Base-by-base conservation (phyloP, 495 filamentous ascomycete genomes). In the Penicillium simplicissimum region DNA sequence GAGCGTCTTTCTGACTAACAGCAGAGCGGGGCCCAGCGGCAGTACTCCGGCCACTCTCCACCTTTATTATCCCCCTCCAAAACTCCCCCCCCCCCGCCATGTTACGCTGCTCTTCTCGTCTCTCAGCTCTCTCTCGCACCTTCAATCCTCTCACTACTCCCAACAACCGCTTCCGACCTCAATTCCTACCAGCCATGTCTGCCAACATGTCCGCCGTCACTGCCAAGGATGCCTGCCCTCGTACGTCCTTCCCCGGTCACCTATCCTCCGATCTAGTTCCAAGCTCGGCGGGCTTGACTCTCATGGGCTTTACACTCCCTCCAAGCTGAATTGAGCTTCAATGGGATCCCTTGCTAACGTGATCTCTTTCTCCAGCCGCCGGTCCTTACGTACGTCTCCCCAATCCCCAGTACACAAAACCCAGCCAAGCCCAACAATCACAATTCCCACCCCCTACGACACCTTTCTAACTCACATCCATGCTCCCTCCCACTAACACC, bases 321-420 rank as follows among this genome's bases (percentile, higher is more conserved):
- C 0, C 2, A 4, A 45, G 9, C 42, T 45, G 42, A 45, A 45
- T 45, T 45, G 42, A 23, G 17, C 14, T 23, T 11, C 21, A 8
- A n/a, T 21, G 8, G 17, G 19, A 4, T 45, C 8, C 4, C 3
- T 59, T 60, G 65, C 80, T 84, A 78, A 86, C 71, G 15, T 52
- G 9, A 14, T 43, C 6, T 31, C 35, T 40, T 35, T 10, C 10
- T 43, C 19, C 65, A 85, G 84, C 81, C 63, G 83, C 82, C 31
- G 83, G 84, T 42, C 83, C 84, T 55, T 85, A 85, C 74, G 83
- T 85, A 79, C 70, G 82, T 25, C n/a, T n/a, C n/a, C n/a, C n/a
- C n/a, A n/a, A n/a, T n/a, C n/a, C n/a, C n/a, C n/a, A n/a, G n/a
- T n/a, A n/a, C n/a, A n/a, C n/a, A n/a, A n/a, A n/a, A n/a, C n/a